A percentile compares a stretch with the other conserved stretches of the same genome.
These are phyloP conservation scores for Coelastrella sp. DNA, from an alignment of 139 green algal genomes.

Conservation along the genomic window DNA sequence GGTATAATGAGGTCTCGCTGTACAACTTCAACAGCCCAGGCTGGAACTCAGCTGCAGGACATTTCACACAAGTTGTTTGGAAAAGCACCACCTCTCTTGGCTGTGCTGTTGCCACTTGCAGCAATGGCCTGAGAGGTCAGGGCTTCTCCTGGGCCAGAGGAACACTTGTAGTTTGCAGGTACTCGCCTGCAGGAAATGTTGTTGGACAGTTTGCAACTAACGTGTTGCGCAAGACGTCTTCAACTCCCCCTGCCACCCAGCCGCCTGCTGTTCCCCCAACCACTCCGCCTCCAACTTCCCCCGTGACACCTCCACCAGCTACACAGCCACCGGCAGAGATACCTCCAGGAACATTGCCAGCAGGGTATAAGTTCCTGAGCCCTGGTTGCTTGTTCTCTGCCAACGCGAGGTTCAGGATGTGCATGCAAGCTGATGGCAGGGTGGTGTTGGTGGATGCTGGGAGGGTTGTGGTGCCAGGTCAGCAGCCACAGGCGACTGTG, in stretches of 20 bases:
- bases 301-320: not conserved
- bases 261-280: not conserved
- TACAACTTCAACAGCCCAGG: constrained; percentile 40
- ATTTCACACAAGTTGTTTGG: constrained; percentile 53
- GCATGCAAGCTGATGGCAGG: constrained; percentile 17
- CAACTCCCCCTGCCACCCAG: not conserved
- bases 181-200: constrained; percentile 37
- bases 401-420: not conserved
- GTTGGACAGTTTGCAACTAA: constrained; percentile 20
- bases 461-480: not conserved
- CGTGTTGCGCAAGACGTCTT: constrained; percentile 10
- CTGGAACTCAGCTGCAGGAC: constrained; percentile 26
- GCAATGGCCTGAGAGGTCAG: not conserved
- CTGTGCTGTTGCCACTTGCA: not conserved
- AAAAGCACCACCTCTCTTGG: not conserved
- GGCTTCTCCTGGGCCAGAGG: not conserved
- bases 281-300: not conserved
- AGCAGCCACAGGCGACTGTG: not conserved
- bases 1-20: constrained; percentile 36
- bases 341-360: constrained; percentile 13
- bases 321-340: not conserved
- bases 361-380: constrained; percentile 8
- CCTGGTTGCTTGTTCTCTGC: constrained; percentile 20
- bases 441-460: constrained; percentile 5
- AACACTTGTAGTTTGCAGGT: constrained; percentile 14